Base-by-base conservation (phyloP, 768 basidiomycete genomes). In the Trametes maxima region DNA sequence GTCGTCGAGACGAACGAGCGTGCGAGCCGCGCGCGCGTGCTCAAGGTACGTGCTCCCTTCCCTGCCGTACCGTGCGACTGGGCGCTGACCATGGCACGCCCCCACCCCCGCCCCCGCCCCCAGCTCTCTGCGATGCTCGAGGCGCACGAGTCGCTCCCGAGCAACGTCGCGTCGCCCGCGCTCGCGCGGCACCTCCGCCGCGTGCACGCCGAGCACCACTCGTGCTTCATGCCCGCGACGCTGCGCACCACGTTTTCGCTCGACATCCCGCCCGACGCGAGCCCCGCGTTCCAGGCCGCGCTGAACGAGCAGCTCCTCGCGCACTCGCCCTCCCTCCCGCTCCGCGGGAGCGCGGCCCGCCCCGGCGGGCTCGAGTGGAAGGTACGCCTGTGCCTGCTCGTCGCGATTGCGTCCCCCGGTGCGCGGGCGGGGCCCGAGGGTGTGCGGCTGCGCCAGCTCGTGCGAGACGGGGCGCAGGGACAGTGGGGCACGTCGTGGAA, bases 231-330 rank as follows among this genome's bases (percentile, higher is more conserved):
- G 5, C 73, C 85, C 2, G 84, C 89, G 46, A 87, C 87, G 0
- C 78, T 87, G 0, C 87, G 95, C 25, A 87, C 92, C 33, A 87
- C 90, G 0, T 98, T 98, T 75, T 79, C 89, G 14, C 83, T 99
- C 2, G 94, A 95, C 70, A 95, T 99, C 59, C 96, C 95, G 0
- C 85, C 89, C 1, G 96, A 97, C 59, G 93, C 89, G 0, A 90
- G 92, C 53, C 94, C 96, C 0, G 89, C 88, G 0, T 98, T 98
- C 74, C 80, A 86, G 54, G 78, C 95, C 1, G 24, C 62, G 33
- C 49, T 55, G 16, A 53, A 58, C 46, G 56, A 53, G 48, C n/a
- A 19, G 14, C 17, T 28, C 19, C 7, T 40, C 89, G 5, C 82
- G 83, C 36, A 68, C 28, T 70, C 19, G 67, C 61, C 19, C 67